phyloP scores from a whole-genome alignment of 2,329 filamentous ascomycete genomes.

The Fusarium sp. region DNA sequence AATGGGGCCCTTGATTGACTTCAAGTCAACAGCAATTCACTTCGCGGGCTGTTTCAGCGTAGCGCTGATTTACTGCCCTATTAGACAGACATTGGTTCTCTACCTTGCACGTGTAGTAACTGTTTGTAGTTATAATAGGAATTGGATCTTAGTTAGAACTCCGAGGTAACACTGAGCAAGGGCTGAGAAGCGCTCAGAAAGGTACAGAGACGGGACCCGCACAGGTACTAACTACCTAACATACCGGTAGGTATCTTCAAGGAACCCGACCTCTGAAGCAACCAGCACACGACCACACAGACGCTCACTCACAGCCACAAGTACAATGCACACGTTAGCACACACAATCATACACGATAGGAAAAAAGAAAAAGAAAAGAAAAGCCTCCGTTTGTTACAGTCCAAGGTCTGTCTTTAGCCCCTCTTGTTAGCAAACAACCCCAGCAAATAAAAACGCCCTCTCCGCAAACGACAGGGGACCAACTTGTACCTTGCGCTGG shows the following conservation, averaged over 20 bases:
- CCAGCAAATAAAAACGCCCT: no score
- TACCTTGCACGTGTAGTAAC: neutral
- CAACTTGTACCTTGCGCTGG: neutral
- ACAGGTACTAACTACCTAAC: neutral
- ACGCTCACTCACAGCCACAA: slow-evolving; percentile 7
- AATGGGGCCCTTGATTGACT: slow-evolving; percentile 4
- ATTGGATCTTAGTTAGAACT: neutral
- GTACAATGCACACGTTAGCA: neutral
- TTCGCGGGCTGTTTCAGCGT: neutral
- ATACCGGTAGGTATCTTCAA: slow-evolving; percentile 1
- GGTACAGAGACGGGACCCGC: slow-evolving; percentile 11
- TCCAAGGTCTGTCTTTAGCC: slow-evolving; percentile 10
- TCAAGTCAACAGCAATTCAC: neutral
- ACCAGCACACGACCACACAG: slow-evolving; percentile 14
- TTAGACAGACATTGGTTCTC: neutral
- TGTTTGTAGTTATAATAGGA: neutral
- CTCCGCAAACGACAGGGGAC: slow-evolving; percentile 48
- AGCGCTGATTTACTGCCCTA: slow-evolving; percentile 1
- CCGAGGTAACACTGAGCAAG: slow-evolving; percentile 13
- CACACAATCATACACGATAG: neutral
- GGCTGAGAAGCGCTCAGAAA: slow-evolving; percentile 5
- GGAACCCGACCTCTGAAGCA: neutral
- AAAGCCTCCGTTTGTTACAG: neutral
- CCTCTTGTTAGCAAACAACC: neutral
- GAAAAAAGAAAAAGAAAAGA: neutral